Conservation (phyloP, 2,329 filamentous ascomycete genomes). For the Diaporthe australafricana region DNA sequence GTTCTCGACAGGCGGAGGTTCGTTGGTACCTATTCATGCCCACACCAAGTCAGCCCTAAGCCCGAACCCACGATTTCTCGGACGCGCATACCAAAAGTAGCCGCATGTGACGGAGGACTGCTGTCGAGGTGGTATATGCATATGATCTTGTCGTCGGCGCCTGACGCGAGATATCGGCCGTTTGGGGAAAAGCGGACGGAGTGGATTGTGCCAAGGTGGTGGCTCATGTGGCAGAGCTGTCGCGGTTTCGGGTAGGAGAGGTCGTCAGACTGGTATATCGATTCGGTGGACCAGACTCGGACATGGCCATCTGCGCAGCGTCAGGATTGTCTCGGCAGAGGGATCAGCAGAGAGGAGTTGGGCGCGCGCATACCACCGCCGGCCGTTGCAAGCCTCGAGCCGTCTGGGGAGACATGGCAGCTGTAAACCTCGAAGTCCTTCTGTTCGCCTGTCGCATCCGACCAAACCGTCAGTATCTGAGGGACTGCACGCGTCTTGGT, state of each 20-base stretch:
- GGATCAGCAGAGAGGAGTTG: neutral
- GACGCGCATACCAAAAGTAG: conserved; percentile 77
- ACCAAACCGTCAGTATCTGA: conserved; percentile 41
- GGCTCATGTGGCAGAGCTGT: conserved; percentile 97
- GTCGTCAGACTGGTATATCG: conserved; percentile 85
- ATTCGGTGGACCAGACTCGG: conserved; percentile 96
- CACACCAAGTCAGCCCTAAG: conserved; percentile 1
- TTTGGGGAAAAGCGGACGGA: conserved; percentile 97
- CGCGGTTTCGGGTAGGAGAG: conserved; percentile 80
- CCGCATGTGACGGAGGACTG: conserved; percentile 79
- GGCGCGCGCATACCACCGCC: conserved; percentile 78
- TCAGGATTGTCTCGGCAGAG: neutral
- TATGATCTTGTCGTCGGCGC: conserved; percentile 98
- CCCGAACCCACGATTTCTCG: neutral
- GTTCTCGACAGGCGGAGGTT: conserved; percentile 93
- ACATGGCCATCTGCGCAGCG: conserved; percentile 83
- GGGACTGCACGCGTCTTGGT: neutral
- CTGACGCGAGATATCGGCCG: conserved; percentile 93
- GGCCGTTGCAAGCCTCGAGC: conserved; percentile 89
- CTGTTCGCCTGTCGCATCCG: conserved; percentile 77
- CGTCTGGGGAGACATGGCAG: conserved; percentile 96
- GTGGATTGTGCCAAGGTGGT: conserved; percentile 97
- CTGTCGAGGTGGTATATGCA: conserved; percentile 95
- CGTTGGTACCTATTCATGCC: conserved; percentile 74
- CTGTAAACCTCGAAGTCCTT: conserved; percentile 99